Percentiles rank a stretch among this genome's conserved stretches.
These are phyloP conservation scores for Calonectria hawksworthii DNA, from an alignment of 2,329 filamentous ascomycete genomes.

Conservation along the genomic window DNA sequence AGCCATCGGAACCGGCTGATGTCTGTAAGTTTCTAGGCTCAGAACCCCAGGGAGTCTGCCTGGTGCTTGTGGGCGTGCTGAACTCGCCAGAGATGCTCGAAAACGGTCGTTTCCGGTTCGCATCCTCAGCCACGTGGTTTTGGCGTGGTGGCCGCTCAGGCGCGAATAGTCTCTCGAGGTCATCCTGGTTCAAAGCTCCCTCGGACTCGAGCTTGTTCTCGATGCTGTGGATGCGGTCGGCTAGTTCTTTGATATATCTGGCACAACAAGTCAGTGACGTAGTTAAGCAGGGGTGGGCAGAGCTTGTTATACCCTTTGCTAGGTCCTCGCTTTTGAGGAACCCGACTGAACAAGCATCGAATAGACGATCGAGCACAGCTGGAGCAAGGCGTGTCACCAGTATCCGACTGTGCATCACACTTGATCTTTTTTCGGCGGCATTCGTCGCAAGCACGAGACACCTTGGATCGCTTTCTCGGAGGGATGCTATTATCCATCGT, in stretches of 20 bases:
- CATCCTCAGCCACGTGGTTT: constrained; percentile 48
- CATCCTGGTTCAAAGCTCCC: constrained; percentile 57
- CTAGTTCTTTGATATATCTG: constrained; percentile 92
- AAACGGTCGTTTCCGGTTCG: constrained; percentile 61
- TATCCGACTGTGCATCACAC: constrained; percentile 85
- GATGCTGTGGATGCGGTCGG: constrained; percentile 85
- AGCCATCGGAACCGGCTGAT: constrained; percentile 51
- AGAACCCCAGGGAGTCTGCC: constrained; percentile 62
- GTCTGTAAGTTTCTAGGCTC: constrained; percentile 62
- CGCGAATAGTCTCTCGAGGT: constrained; percentile 60
- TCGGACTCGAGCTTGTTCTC: constrained; percentile 80
- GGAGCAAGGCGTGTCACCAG: constrained; percentile 80
- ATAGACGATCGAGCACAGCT: constrained; percentile 84
- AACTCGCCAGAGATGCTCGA: constrained; percentile 62
- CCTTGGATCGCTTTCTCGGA: constrained; percentile 85
- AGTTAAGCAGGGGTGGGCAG: not conserved
- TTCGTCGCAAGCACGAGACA: constrained; percentile 90
- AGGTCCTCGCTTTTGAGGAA: constrained; percentile 89
- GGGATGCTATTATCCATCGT: constrained; percentile 71
- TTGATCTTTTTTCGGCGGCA: constrained; percentile 92
- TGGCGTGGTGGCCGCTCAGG: constrained; percentile 52
- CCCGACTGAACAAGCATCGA: constrained; percentile 86
- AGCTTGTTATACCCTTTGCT: constrained; percentile 79
- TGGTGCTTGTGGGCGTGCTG: constrained; percentile 56
- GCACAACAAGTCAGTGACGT: constrained; percentile 27